Base-by-base conservation (phyloP, 1,284 basidiomycete genomes). In the Blastosporella zonata region DNA sequence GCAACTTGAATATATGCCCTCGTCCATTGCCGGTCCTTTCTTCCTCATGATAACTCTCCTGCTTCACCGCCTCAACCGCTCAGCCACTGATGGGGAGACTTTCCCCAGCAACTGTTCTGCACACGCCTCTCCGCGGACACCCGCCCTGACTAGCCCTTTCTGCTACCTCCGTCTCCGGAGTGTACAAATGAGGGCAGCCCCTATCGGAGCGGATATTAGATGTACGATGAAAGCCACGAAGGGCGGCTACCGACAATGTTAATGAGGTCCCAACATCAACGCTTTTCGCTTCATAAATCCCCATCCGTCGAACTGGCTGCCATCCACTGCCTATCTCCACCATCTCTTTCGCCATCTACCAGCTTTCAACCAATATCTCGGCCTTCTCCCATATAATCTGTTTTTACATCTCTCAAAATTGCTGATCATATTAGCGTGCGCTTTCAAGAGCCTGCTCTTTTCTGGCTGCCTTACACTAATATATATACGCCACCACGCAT, bases 61-160 rank as follows among this genome's bases (percentile, higher is more conserved):
- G 46, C 59, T 39, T 39, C 55, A 23, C 55, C 55, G 8, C 46
- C 56, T 37, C n/a, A n/a, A n/a, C 52, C 56, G 35, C 42, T 48
- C 22, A 35, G 48, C 33, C 35, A 55, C 47, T 41, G 55, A 31
- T 65, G 21, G 62, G 61, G 47, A 64, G 71, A 27, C 61, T 76
- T 15, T 71, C 72, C 34, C 62, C 69, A 18, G 66, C 70, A 56
- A 75, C 73, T 58, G 73, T 72, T 31, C 59, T 76, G 39, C 59
- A 75, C 36, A 76, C 72, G 17, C 72, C 74, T 17, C 62, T 75
- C 18, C 62, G 67, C 17, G 67, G 69, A 36, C 71, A 71, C 56
- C 65, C n/a, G n/a, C n/a, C n/a, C n/a, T n/a, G n/a, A n/a, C n/a
- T n/a, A 63, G 36, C 53, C 64, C 25, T 58, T 65, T 15, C 49